phyloP scores from a whole-genome alignment of 352 stramenopile genomes.

The Pythium dissimile region DNA sequence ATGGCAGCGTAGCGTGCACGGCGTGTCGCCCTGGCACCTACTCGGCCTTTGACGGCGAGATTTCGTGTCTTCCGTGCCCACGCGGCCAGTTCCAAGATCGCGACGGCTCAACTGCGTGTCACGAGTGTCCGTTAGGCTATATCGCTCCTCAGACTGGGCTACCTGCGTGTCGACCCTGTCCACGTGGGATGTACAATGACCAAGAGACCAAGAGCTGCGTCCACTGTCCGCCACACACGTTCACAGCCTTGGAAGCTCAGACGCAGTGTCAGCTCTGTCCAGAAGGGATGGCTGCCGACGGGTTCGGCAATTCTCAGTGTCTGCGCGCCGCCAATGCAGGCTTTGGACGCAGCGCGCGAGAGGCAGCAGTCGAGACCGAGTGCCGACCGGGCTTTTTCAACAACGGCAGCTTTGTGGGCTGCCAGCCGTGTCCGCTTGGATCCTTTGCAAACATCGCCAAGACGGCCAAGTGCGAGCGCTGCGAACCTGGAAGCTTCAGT shows the following conservation, averaged over 20 bases:
- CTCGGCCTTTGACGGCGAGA: constrained; percentile 30
- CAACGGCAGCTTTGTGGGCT: constrained; percentile 17
- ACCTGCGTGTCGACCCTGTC: constrained; percentile 34
- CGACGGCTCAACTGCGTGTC: constrained; percentile 26
- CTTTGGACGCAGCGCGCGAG: neutral
- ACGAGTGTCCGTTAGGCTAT: constrained; percentile 33
- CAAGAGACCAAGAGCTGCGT: constrained; percentile 19
- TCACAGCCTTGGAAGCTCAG: constrained; percentile 20
- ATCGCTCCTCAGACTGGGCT: constrained; percentile 35
- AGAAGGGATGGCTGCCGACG: constrained; percentile 29
- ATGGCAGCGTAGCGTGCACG: constrained; percentile 13
- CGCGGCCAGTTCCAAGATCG: constrained; percentile 35
- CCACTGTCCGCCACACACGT: constrained; percentile 36
- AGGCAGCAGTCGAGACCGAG: neutral
- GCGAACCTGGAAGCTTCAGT: constrained; percentile 35
- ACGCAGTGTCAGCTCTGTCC: constrained; percentile 30
- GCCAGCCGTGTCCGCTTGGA: constrained; percentile 29
- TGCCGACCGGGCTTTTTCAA: constrained; percentile 22
- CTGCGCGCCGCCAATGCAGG: constrained; percentile 1
- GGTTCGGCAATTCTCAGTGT: constrained; percentile 27
- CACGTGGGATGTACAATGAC: constrained; percentile 39
- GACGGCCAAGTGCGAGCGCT: constrained; percentile 25
- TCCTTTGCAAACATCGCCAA: constrained; percentile 22
- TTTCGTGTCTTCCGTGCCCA: constrained; percentile 44
- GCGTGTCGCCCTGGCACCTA: constrained; percentile 29